phyloP scores from a whole-genome alignment of 1,284 basidiomycete genomes.

The Mycena citricolor region DNA sequence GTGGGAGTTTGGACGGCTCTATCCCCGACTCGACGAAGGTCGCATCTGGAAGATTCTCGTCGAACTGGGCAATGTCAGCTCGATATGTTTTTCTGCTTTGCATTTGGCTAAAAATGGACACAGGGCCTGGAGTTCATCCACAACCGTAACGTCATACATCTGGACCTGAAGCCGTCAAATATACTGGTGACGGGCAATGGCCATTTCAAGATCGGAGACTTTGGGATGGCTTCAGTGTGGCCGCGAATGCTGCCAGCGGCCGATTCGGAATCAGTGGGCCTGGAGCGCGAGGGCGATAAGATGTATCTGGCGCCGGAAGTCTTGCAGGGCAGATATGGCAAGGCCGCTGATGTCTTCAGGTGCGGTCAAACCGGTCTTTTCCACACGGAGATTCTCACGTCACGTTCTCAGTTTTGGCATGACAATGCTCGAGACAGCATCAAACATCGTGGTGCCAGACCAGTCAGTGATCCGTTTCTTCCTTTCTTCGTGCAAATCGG shows the following conservation, averaged over 20 bases:
- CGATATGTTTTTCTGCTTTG: slow-evolving; percentile 29
- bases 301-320: slow-evolving; percentile 99
- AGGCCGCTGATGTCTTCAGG: slow-evolving; percentile 96
- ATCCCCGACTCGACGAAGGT: slow-evolving; percentile 87
- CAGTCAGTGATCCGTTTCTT: slow-evolving; percentile 61
- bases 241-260: slow-evolving; percentile 51
- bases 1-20: slow-evolving; percentile 86
- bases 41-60: slow-evolving; percentile 96
- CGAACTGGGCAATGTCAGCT: slow-evolving; percentile 78
- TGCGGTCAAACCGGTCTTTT: slow-evolving; percentile 38
- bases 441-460: slow-evolving; percentile 96
- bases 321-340: slow-evolving; percentile 87
- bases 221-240: slow-evolving; percentile 94
- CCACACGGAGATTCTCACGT: slow-evolving; percentile 38
- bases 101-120: slow-evolving; percentile 24
- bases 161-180: slow-evolving; percentile 98
- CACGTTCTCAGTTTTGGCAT: slow-evolving; percentile 57
- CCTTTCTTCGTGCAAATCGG: slow-evolving; percentile 20
- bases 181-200: slow-evolving; percentile 90
- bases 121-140: slow-evolving; percentile 93
- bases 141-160: slow-evolving; percentile 84
- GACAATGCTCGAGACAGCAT: slow-evolving; percentile 92
- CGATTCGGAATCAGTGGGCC: slow-evolving; percentile 40
- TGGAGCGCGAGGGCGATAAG: slow-evolving; percentile 96
- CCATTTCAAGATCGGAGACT: slow-evolving; percentile 96